Evolutionary conservation across 1,139 yeast genomes (phyloP).

Genomic region (Yamadazyma aaseri): DNA sequence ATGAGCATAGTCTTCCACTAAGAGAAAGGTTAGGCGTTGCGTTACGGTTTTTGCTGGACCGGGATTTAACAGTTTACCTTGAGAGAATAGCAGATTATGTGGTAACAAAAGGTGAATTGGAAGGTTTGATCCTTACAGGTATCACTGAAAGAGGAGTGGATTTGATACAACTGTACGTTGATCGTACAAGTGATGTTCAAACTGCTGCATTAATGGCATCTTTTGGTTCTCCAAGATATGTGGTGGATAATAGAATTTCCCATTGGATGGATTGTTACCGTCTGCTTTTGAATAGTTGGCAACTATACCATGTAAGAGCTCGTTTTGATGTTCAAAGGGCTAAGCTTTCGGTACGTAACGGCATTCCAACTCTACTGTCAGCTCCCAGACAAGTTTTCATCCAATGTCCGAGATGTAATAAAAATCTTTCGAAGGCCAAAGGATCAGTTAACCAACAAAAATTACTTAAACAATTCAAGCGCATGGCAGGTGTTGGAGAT

Average conservation of each 20-base stretch:
- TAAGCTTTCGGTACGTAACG: slow-evolving; percentile 56
- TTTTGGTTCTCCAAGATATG: slow-evolving; percentile 82
- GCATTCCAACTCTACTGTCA: slow-evolving; percentile 47
- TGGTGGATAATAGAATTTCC: slow-evolving; percentile 65
- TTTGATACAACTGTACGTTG: slow-evolving; percentile 81
- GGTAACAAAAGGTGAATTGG: slow-evolving; percentile 77
- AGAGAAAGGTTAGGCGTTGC: slow-evolving; percentile 91
- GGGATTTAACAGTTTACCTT: slow-evolving; percentile 67
- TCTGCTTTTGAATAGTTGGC: slow-evolving; percentile 80
- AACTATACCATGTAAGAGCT: slow-evolving; percentile 73
- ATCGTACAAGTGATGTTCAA: slow-evolving; percentile 88
- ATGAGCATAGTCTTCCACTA: slow-evolving; percentile 83
- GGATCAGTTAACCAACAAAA: slow-evolving; percentile 23
- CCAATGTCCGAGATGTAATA: slow-evolving; percentile 81
- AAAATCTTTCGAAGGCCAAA: slow-evolving; percentile 50
- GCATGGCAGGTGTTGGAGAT: slow-evolving; percentile 18
- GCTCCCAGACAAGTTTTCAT: slow-evolving; percentile 75
- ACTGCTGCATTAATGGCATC: slow-evolving; percentile 83
- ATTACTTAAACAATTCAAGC: slow-evolving; percentile 40
- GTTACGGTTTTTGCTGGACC: slow-evolving; percentile 75
- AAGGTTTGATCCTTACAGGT: slow-evolving; percentile 88
- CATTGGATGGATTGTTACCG: slow-evolving; percentile 80
- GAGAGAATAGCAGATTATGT: slow-evolving; percentile 71
- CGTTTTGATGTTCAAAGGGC: slow-evolving; percentile 80
- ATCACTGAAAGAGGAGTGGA: slow-evolving; percentile 81